These are phyloP conservation scores for Jatropha curcas DNA, from an alignment of 345 rosid genomes.

Conservation along the genomic window DNA sequence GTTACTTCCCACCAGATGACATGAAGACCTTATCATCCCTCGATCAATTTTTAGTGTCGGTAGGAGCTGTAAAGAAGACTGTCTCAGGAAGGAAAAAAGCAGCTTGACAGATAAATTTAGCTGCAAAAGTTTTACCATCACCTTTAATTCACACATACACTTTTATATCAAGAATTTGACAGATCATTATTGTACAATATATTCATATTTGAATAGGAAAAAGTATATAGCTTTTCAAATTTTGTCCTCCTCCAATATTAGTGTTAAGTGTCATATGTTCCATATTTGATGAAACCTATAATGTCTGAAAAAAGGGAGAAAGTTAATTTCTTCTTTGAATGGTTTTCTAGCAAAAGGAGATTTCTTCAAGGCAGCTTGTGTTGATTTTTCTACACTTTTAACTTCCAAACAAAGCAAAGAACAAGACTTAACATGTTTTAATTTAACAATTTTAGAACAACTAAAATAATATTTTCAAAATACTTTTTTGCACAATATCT, in stretches of 20 bases:
- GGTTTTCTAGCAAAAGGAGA: neutral
- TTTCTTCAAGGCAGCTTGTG: neutral
- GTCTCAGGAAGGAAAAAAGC: slow-evolving; percentile 70
- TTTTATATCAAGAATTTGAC: neutral
- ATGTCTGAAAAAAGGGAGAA: neutral
- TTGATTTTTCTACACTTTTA: neutral
- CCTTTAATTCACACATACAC: neutral
- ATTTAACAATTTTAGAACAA: no score
- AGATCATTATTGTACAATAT: neutral
- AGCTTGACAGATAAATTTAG: slow-evolving; percentile 7
- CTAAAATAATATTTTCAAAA: no score
- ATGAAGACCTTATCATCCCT: slow-evolving; percentile 91
- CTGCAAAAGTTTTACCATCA: neutral
- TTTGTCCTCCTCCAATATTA: neutral
- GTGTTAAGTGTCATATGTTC: neutral
- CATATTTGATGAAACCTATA: neutral
- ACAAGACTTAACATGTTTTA: neutral
- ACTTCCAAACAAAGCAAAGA: slow-evolving; percentile 5
- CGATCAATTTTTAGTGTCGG: slow-evolving; percentile 87
- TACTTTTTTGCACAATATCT: no score
- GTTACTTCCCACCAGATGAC: slow-evolving; percentile 95
- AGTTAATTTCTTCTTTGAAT: neutral
- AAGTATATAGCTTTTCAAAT: neutral
- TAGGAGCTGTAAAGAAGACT: slow-evolving; percentile 90
- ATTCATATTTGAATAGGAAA: neutral